Conservation (phyloP, 2,329 filamentous ascomycete genomes). For the Cladophialophora immunda region DNA sequence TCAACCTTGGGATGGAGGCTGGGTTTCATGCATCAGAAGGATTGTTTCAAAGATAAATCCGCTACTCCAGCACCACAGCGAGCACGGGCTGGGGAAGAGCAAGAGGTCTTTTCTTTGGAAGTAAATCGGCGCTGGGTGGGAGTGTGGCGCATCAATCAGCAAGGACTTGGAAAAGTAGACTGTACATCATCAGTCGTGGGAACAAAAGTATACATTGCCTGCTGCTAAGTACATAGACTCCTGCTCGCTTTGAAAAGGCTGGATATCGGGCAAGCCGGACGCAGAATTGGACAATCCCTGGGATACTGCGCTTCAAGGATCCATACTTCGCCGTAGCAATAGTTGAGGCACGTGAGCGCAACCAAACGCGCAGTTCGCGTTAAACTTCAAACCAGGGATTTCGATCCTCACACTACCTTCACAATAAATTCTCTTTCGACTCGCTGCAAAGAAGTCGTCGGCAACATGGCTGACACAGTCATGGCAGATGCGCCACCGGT, state of each 20-base stretch:
- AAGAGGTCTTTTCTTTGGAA: neutral
- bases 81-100: neutral
- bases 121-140: neutral
- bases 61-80: neutral
- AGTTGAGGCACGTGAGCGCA: neutral
- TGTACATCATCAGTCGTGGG: neutral
- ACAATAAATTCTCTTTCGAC: neutral
- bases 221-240: neutral
- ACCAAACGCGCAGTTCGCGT: constrained; percentile 1
- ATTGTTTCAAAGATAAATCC: neutral
- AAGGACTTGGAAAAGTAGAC: neutral
- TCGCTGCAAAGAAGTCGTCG: neutral
- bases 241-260: neutral
- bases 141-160: neutral
- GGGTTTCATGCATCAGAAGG: neutral
- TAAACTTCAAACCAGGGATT: neutral
- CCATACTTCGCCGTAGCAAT: neutral
- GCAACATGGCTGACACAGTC: constrained; percentile 32
- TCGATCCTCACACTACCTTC: neutral
- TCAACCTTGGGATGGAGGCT: neutral
- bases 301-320: neutral
- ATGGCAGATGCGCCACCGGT: constrained; percentile 35
- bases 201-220: neutral
- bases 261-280: neutral
- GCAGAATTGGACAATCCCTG: neutral